phyloP scores from a whole-genome alignment of 1,284 basidiomycete species.

The Ceratorhiza oryzae-sativae region DNA sequence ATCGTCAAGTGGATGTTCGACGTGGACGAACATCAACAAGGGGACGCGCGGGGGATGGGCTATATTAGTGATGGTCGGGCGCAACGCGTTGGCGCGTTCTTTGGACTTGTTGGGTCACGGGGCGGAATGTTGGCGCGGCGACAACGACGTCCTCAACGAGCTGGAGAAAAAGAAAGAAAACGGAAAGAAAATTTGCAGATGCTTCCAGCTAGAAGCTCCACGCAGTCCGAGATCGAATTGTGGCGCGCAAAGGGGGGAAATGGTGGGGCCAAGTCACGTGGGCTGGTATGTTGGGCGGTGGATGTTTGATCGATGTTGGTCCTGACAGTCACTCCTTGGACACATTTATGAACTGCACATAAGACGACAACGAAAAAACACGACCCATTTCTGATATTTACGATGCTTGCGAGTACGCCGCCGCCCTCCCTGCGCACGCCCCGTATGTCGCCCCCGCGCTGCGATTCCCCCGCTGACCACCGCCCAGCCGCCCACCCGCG shows the following conservation, averaged over 20 bases:
- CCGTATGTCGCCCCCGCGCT: slow-evolving; percentile 3
- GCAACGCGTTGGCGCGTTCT: slow-evolving; percentile 33
- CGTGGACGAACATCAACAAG: background rate
- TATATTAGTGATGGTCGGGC: slow-evolving; percentile 14
- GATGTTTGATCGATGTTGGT: slow-evolving; percentile 24
- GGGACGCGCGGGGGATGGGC: slow-evolving; percentile 17
- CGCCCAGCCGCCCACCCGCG: slow-evolving; percentile 25
- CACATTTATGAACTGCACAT: slow-evolving; percentile 39
- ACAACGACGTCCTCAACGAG: background rate
- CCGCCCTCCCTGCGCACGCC: slow-evolving; percentile 27
- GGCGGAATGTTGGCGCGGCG: slow-evolving; percentile 18
- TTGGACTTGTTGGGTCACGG: slow-evolving; percentile 19
- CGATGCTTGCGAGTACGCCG: slow-evolving; percentile 35
- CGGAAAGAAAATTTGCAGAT: background rate
- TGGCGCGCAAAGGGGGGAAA: background rate
- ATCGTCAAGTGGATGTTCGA: background rate
- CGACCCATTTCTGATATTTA: slow-evolving; percentile 3
- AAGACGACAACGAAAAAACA: slow-evolving; percentile 15
- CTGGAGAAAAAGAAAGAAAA: too few relatives aligned
- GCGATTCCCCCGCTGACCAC: background rate
- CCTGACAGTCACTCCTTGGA: slow-evolving; percentile 20
- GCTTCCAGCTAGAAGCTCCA: background rate
- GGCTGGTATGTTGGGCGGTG: slow-evolving; percentile 13
- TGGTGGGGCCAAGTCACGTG: slow-evolving; percentile 19
- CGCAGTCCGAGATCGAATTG: background rate